Conservation (phyloP, 371 early-diverging fungal species). For the Entomophthora muscae region DNA sequence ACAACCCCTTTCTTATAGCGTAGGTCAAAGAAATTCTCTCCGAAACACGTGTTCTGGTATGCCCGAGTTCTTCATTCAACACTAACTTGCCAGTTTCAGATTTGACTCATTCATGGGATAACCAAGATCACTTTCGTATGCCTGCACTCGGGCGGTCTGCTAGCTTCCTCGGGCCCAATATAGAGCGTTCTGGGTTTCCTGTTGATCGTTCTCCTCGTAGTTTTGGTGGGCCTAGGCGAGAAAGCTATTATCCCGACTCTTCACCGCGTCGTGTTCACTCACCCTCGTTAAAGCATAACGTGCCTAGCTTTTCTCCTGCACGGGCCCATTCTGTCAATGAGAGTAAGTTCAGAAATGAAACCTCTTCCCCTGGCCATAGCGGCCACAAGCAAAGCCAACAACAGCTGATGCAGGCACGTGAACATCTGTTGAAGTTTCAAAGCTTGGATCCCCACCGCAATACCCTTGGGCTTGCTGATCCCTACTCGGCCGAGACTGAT, state of each 20-base stretch:
- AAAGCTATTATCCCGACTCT: constrained; percentile 7
- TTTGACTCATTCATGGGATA: constrained; percentile 1
- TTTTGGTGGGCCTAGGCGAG: background rate
- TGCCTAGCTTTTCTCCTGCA: constrained; percentile 12
- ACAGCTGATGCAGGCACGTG: constrained; percentile 26
- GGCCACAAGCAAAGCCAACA: constrained; percentile 23
- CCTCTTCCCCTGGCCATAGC: constrained; percentile 26
- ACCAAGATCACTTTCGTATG: constrained; percentile 5
- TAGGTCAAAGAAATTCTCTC: background rate
- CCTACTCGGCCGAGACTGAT: constrained; percentile 9
- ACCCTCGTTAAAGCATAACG: constrained; percentile 7
- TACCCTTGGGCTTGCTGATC: constrained; percentile 8
- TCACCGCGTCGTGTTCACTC: constrained; percentile 10
- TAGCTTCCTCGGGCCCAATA: constrained; percentile 9
- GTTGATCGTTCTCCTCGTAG: constrained; percentile 10
- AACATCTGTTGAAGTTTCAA: constrained; percentile 31
- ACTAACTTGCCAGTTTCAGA: background rate
- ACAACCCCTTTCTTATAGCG: background rate
- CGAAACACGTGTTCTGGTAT: constrained; percentile 6
- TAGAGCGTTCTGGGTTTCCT: constrained; percentile 2
- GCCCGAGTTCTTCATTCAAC: no score
- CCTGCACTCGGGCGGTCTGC: constrained; percentile 13
- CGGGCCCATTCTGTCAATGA: constrained; percentile 19
- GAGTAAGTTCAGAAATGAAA: no score
- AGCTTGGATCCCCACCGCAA: constrained; percentile 7